These are phyloP conservation scores for Backusella westeae DNA, from an alignment of 192 early-diverging fungal species.

Conservation along the genomic window DNA sequence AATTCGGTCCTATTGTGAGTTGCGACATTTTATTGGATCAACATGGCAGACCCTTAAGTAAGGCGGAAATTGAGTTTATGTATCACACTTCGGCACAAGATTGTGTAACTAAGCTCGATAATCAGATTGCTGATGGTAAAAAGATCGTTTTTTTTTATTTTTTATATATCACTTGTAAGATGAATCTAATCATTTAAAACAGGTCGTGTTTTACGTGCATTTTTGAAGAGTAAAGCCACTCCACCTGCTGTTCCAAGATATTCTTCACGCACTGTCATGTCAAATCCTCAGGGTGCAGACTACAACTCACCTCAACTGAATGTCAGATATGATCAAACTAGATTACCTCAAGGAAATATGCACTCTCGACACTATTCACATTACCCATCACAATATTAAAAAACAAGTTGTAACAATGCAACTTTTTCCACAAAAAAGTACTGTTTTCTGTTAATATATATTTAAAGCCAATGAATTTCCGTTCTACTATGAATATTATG, in stretches of 20 bases:
- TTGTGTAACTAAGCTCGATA: slow-evolving; percentile 39
- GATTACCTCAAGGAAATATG: not conserved
- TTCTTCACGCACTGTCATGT: slow-evolving; percentile 1
- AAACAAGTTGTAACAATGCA: not conserved
- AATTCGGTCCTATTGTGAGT: slow-evolving; percentile 34
- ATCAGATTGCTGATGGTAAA: slow-evolving; percentile 46
- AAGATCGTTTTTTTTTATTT: not conserved
- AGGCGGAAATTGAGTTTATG: slow-evolving; percentile 43
- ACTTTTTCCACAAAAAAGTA: too few species aligned
- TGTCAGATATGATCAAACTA: not conserved
- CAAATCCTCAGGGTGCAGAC: not conserved
- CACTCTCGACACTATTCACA: slow-evolving; percentile 2
- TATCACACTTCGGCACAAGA: slow-evolving; percentile 34
- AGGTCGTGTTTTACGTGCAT: slow-evolving; percentile 10
- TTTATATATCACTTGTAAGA: not conserved
- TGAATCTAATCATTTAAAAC: too few species aligned
- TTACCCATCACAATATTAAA: not conserved
- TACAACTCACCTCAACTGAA: not conserved
- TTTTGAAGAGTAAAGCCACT: not conserved
- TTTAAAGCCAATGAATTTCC: too few species aligned
- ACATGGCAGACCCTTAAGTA: slow-evolving; percentile 35
- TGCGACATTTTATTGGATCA: slow-evolving; percentile 36
- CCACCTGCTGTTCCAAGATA: not conserved
- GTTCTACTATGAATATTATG: too few species aligned
- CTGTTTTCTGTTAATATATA: too few species aligned